Evolutionary conservation across 352 stramenopile species (phyloP), one percentile per base, ranked within the genome.

Genomic region (Globisporangium irregulare): DNA sequence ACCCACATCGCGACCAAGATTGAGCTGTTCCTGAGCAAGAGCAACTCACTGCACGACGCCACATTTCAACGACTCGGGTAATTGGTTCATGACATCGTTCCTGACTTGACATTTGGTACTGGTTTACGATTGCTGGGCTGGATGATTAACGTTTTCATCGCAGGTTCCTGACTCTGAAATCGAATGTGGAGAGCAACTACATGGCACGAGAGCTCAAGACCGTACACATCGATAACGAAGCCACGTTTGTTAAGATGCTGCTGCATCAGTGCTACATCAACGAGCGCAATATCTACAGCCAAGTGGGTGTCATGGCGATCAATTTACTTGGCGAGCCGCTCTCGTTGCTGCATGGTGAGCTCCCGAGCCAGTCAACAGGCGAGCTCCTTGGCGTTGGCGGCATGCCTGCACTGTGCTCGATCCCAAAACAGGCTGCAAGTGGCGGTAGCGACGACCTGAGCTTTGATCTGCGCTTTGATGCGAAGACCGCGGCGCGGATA

Each of bases 1-100:
- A 94, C 76, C 22, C 91, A 98, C 68, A 97, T 98, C 58, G 84
- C 93, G 53, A 94, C 89, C 62, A 97, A 95, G 66, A 93, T 98
- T 59, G 94, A 98, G 68, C 76, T 98, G 1, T 98, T 96, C 65
- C 75, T 98, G 43, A 89, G 87, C 20, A 75, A 69, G 36, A 71
- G 85, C 18, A 54, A 67, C 7, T 71, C 48, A 15, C 76, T 89
- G 12, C 64, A 86, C 5, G 70, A 80, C 55, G 86, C 86, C 7
- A 54, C 71, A 36, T 98, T 95, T 66, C 69, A 77, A 55, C 75
- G 93, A 0, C 77, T 98, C 48, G 94, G 94, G 54, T 94, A 69
- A 7, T 50, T 50, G 2, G 5, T 8, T 50, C 15, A 50, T n/a
- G 15, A 2, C 41, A 9, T 50, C 6, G 41, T 50, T 50, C 20